Conservation (phyloP, 495 filamentous ascomycete species). For the Aspergillus wentii region DNA sequence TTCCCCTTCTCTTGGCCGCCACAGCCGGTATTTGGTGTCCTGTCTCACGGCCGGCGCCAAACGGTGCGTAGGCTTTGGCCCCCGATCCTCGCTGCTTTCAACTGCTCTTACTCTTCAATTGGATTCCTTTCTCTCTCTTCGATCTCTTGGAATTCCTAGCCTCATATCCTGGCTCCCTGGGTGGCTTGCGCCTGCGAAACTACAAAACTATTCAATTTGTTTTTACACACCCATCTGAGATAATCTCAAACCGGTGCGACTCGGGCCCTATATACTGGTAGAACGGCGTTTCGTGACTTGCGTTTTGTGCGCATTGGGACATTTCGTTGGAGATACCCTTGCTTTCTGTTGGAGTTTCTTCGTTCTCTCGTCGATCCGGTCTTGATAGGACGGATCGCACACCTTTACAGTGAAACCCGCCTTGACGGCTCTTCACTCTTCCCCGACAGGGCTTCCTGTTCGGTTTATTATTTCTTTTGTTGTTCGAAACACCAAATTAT, state of each 20-base stretch:
- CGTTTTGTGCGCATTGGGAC: conserved; percentile 32
- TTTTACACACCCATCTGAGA: not conserved
- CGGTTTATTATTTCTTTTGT: conserved; percentile 18
- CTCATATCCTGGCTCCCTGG: not conserved
- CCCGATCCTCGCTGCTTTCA: conserved; percentile 20
- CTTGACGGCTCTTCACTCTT: conserved; percentile 39
- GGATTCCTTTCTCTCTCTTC: conserved; percentile 19
- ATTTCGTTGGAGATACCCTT: conserved; percentile 39
- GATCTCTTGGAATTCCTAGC: conserved; percentile 8
- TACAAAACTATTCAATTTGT: too few relatives aligned
- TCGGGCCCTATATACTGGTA: conserved; percentile 23
- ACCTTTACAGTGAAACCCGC: conserved; percentile 30
- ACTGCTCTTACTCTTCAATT: conserved; percentile 18
- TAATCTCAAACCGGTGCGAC: conserved; percentile 14
- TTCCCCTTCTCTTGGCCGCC: conserved; percentile 41
- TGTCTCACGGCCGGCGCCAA: conserved; percentile 53
- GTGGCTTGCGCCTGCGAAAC: not conserved
- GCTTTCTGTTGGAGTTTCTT: conserved; percentile 29
- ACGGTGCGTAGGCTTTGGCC: conserved; percentile 52
- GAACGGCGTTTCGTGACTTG: conserved; percentile 35
- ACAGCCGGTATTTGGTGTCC: conserved; percentile 53
- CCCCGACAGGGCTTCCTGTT: conserved; percentile 22
- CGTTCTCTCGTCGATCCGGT: conserved; percentile 25
- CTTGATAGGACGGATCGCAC: conserved; percentile 25
- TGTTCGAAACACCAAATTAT: too few relatives aligned